A percentile compares a stretch with the other conserved stretches of the same genome.
Conservation (phyloP, 1,284 basidiomycete genomes). For the Puccinia horiana region DNA sequence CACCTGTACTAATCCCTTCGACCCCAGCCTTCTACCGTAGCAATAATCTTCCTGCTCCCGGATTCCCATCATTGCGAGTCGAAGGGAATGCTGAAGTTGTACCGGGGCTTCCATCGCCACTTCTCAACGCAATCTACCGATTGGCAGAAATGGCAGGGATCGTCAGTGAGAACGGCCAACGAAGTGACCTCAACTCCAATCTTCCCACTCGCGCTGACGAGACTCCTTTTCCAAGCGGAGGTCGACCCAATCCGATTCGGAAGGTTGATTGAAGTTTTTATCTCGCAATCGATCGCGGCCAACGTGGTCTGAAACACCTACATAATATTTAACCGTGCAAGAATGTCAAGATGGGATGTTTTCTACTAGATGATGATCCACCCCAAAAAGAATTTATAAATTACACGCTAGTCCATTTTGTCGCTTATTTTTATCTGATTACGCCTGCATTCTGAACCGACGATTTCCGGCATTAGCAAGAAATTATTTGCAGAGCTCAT, state of each 20-base stretch:
- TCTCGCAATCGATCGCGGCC: too few relatives aligned
- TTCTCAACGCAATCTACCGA: slow-evolving; percentile 26
- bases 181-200: neutral
- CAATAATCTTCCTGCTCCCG: neutral
- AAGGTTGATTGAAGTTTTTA: neutral
- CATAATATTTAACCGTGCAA: too few relatives aligned
- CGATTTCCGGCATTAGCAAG: too few relatives aligned
- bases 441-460: too few relatives aligned
- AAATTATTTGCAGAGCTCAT: too few relatives aligned
- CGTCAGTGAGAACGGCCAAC: slow-evolving; percentile 14
- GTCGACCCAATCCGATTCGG: neutral
- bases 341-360: too few relatives aligned
- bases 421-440: too few relatives aligned
- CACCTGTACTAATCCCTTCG: neutral
- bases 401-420: too few relatives aligned
- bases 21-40: neutral
- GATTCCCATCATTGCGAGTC: neutral
- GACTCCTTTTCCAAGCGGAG: neutral
- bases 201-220: neutral
- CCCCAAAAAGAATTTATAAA: too few relatives aligned
- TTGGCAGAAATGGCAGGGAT: slow-evolving; percentile 28
- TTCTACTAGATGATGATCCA: too few relatives aligned
- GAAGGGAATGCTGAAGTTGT: neutral
- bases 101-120: neutral
- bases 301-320: too few relatives aligned